These are phyloP conservation scores for Heliosperma pusillum DNA, from an alignment of 148 eudicot species.

Conservation along the genomic window DNA sequence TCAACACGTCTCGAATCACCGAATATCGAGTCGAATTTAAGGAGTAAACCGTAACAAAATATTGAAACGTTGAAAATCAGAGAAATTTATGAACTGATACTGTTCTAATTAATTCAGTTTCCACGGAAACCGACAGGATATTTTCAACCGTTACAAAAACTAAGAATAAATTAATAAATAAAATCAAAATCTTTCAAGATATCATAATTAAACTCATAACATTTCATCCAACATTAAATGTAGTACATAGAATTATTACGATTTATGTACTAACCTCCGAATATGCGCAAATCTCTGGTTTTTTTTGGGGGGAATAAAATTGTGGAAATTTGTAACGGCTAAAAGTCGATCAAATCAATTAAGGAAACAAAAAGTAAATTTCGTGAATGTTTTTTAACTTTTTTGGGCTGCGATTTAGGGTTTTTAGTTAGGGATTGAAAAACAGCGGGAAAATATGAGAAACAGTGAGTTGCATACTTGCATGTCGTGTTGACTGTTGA, in stretches of 20 bases:
- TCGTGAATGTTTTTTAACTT: not conserved
- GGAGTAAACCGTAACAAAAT: too few species aligned
- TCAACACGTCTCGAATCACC: too few species aligned
- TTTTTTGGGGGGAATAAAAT: not conserved
- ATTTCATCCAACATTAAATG: not conserved
- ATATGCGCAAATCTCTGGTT: not conserved
- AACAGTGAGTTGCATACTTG: too few species aligned
- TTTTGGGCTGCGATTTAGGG: constrained; percentile 18
- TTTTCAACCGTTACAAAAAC: constrained; percentile 28
- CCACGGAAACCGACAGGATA: constrained; percentile 28
- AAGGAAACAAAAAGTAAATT: not conserved
- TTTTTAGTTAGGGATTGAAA: constrained; percentile 6
- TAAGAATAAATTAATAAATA: not conserved
- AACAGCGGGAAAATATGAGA: constrained; percentile 28
- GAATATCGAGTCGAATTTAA: constrained; percentile 9
- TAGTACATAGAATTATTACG: not conserved
- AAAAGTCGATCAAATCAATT: not conserved
- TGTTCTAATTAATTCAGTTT: constrained; percentile 15
- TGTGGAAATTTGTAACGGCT: constrained; percentile 5
- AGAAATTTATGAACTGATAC: constrained; percentile 1
- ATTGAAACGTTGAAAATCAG: constrained; percentile 13
- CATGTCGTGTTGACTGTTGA: too few species aligned
- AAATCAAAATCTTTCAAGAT: not conserved
- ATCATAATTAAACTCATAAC: constrained; percentile 6
- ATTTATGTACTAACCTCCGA: constrained; percentile 12